phyloP scores from a whole-genome alignment of 2,329 filamentous ascomycete species.

The Stylonectria norvegica region DNA sequence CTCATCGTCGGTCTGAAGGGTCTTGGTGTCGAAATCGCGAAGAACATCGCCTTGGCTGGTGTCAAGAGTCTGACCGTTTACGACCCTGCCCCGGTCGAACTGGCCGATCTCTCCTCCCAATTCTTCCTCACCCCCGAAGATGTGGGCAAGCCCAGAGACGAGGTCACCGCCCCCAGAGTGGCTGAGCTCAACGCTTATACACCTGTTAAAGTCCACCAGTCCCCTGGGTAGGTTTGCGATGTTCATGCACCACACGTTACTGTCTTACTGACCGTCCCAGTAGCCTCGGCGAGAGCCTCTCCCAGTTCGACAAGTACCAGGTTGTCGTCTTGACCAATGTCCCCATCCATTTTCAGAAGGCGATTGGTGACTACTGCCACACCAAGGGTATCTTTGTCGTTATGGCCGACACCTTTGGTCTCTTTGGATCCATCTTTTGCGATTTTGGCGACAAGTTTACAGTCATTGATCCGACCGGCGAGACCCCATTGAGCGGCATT shows the following conservation, averaged over 20 bases:
- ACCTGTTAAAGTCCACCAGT: slow-evolving; percentile 74
- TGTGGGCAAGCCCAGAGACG: slow-evolving; percentile 86
- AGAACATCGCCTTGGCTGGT: slow-evolving; percentile 96
- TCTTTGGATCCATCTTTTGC: slow-evolving; percentile 95
- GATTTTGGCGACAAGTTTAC: slow-evolving; percentile 96
- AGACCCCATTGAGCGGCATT: slow-evolving; percentile 83
- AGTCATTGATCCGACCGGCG: slow-evolving; percentile 83
- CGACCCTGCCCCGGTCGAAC: slow-evolving; percentile 79
- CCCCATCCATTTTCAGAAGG: slow-evolving; percentile 73
- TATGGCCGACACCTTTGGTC: slow-evolving; percentile 81
- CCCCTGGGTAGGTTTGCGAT: slow-evolving; percentile 43
- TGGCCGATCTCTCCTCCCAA: slow-evolving; percentile 90
- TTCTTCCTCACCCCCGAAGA: slow-evolving; percentile 91
- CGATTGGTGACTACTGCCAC: slow-evolving; percentile 90
- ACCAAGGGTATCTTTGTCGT: slow-evolving; percentile 89
- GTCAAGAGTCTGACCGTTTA: slow-evolving; percentile 95
- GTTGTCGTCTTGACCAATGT: slow-evolving; percentile 87
- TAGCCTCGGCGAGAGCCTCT: slow-evolving; percentile 71
- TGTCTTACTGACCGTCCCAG: slow-evolving; percentile 20
- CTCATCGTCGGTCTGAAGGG: slow-evolving; percentile 90
- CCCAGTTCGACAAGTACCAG: slow-evolving; percentile 85
- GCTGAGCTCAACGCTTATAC: slow-evolving; percentile 97
- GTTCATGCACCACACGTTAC: slow-evolving; percentile 4
- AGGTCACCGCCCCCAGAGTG: slow-evolving; percentile 81
- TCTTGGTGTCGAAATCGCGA: slow-evolving; percentile 94